Percentiles rank a stretch among this genome's conserved stretches.
Evolutionary conservation across 1,284 basidiomycete genomes (phyloP).

Genomic region (Mycena sp.): DNA sequence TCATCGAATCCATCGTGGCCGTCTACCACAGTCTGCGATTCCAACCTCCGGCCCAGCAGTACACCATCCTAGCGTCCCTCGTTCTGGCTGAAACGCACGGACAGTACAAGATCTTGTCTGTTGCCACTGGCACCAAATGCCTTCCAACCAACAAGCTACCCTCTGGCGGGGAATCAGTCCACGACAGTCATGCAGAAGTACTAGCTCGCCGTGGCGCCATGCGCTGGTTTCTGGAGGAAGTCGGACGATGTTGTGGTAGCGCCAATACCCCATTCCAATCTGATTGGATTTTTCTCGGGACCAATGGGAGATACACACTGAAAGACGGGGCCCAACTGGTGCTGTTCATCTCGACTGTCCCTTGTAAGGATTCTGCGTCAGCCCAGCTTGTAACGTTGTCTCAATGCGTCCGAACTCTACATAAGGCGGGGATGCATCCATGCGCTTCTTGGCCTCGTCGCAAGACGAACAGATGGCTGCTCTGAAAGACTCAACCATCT

Average conservation of each 20-base stretch:
- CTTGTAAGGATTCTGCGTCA: slow-evolving; percentile 67
- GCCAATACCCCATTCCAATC: slow-evolving; percentile 36
- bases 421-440: slow-evolving; percentile 92
- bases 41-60: slow-evolving; percentile 20
- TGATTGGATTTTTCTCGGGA: slow-evolving; percentile 54
- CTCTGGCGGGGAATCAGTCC: slow-evolving; percentile 80
- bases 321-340: slow-evolving; percentile 60
- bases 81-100: slow-evolving; percentile 45
- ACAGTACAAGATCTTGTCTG: slow-evolving; percentile 64
- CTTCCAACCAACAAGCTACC: slow-evolving; percentile 76
- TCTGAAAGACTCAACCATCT: slow-evolving; percentile 63
- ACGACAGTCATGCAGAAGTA: slow-evolving; percentile 93
- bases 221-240: slow-evolving; percentile 85
- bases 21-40: slow-evolving; percentile 18
- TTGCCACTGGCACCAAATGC: slow-evolving; percentile 91
- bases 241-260: slow-evolving; percentile 45
- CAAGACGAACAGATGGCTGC: slow-evolving; percentile 78
- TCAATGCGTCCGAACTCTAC: slow-evolving; percentile 5
- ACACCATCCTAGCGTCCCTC: slow-evolving; percentile 63
- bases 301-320: slow-evolving; percentile 59
- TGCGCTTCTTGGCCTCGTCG: slow-evolving; percentile 72
- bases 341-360: slow-evolving; percentile 91
- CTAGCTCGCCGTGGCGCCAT: slow-evolving; percentile 83
- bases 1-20: slow-evolving; percentile 12
- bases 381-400: slow-evolving; percentile 14